These are phyloP conservation scores for Malus hybrid DNA, from an alignment of 331 rosid species.

Conservation along the genomic window DNA sequence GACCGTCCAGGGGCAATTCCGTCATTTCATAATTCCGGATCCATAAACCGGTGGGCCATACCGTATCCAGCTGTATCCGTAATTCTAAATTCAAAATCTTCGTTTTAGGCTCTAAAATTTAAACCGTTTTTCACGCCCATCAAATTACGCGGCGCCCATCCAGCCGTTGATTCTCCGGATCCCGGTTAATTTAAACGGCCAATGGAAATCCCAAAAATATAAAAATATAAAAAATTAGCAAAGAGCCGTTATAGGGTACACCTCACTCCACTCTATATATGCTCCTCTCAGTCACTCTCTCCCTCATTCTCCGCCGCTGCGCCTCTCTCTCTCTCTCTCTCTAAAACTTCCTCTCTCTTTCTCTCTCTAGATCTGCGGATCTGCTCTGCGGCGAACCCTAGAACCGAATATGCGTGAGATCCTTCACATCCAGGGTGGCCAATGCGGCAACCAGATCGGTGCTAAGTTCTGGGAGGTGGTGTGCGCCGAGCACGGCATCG, in stretches of 20 bases:
- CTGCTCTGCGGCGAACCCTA: not conserved
- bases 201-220: not conserved
- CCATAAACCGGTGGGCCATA: not conserved
- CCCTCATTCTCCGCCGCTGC: not conserved
- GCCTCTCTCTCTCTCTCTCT: not conserved
- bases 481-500: constrained; percentile 72
- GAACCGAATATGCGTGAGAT: constrained; percentile 50
- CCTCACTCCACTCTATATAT: not conserved
- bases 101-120: not conserved
- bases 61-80: constrained; percentile 5
- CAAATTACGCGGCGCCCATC: not conserved
- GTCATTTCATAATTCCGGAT: not conserved
- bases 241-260: constrained; percentile 14
- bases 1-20: not conserved
- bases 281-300: not conserved
- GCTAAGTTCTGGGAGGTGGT: constrained; percentile 86
- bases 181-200: not conserved
- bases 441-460: constrained; percentile 79
- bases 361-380: not conserved
- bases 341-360: not conserved
- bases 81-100: constrained; percentile 5
- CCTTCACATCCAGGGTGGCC: constrained; percentile 85
- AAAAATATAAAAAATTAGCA: not conserved
- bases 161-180: not conserved
- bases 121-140: not conserved